Evolutionary conservation across 177 flowering plant species (phyloP), one percentile per base, ranked within the genome.

Genomic region (Vitis hybrid): DNA sequence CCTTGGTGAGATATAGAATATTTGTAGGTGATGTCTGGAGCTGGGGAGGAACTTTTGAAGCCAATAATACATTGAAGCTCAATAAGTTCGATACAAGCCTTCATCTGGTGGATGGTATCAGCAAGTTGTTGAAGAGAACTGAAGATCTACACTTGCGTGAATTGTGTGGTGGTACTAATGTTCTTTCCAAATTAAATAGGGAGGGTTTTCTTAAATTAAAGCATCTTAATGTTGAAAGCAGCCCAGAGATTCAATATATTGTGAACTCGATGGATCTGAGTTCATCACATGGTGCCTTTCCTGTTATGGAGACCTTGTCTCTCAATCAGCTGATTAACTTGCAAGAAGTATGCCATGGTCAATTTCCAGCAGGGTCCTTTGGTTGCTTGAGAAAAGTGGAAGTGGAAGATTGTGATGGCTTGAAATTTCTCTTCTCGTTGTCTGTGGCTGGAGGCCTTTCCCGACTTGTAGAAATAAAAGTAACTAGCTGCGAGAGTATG

Each of bases 341-440:
- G 45, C 7, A 40, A 40, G 45, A 40, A 40, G 45, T 40, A 12
- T 52, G 56, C 14, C 56, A 13, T 12, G 56, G 56, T 0, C 56
- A 52, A 52, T 52, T 52, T 52, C 56, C 17, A 52, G n/a, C n/a
- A 52, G 3, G 56, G 14, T 52, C 56, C 0, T 52, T 52, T 52
- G 56, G 56, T 52, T 52, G 56, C 56, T 52, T 52, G 56, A 52
- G 56, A 52, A 12, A 52, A 52, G 56, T 52, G 56, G 14, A 52
- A 12, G 13, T 52, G 56, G 6, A 52, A 52, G 2, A 52, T 52
- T 52, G 56, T 1, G 45, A 40, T 4, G 9, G 45, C 45, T 40
- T 40, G 45, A 40, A 40, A 40, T 40, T 40, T 40, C 45, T 40
- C 45, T 40, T 40, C 45, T 7, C 45, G 45, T 7, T 40, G 45